A percentile compares a stretch with the other conserved stretches of the same genome.
phyloP scores from a whole-genome alignment of 352 stramenopile species.

The Phytophthora cajani region DNA sequence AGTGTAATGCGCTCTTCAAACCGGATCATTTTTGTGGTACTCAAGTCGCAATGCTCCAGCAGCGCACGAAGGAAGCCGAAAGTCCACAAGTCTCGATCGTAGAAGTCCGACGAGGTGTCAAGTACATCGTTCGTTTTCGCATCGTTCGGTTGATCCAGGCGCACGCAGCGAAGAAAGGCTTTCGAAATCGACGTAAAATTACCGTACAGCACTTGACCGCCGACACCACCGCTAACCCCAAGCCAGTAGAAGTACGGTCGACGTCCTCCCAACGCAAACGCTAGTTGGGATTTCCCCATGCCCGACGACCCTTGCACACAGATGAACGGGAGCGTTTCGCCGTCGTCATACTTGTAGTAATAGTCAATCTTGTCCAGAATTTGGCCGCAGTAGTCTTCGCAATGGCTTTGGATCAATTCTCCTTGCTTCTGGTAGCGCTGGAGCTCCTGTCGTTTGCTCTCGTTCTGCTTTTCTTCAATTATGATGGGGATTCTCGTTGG shows the following conservation, averaged over 20 bases:
- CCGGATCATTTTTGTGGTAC: not conserved
- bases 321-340: not conserved
- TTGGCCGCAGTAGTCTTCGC: too few species aligned
- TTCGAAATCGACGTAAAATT: not conserved
- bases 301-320: not conserved
- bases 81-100: not conserved
- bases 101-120: not conserved
- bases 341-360: not conserved
- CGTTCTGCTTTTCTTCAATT: too few species aligned
- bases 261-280: not conserved
- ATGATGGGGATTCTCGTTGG: too few species aligned
- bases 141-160: not conserved
- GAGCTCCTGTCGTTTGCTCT: too few species aligned
- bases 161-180: not conserved
- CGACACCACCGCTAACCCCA: not conserved
- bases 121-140: not conserved
- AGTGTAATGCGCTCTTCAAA: not conserved
- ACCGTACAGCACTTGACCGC: not conserved
- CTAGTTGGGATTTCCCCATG: constrained; percentile 1
- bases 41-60: not conserved
- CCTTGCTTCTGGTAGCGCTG: too few species aligned
- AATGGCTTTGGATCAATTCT: too few species aligned
- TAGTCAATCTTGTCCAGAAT: not conserved
- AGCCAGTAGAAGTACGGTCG: constrained; percentile 1
- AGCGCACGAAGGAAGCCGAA: not conserved